Percentiles rank a stretch among this genome's conserved stretches.
Conservation (phyloP, 306 rosid genomes). For the Vigna mungo region DNA sequence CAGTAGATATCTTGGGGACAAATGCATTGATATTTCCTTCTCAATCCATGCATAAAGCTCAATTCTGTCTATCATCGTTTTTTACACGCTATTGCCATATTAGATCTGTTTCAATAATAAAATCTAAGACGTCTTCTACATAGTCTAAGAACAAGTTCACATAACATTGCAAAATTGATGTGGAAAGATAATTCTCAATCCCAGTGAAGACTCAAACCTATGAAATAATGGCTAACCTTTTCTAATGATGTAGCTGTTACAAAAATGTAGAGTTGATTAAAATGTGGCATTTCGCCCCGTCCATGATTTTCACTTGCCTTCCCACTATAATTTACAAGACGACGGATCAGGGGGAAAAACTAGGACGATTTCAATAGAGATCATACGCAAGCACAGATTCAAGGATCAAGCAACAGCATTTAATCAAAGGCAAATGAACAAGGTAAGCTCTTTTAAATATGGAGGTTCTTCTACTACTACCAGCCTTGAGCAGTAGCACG, state of each 20-base stretch:
- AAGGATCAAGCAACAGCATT: conserved; percentile 33
- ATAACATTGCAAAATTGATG: background rate
- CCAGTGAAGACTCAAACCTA: background rate
- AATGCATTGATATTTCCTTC: too few relatives aligned
- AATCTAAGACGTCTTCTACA: too few relatives aligned
- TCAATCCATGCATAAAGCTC: too few relatives aligned
- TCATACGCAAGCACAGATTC: background rate
- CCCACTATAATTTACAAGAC: background rate
- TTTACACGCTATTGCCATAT: too few relatives aligned
- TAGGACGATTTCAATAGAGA: background rate
- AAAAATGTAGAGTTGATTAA: background rate
- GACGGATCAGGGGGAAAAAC: background rate
- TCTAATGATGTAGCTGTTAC: background rate
- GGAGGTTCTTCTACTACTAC: conserved; percentile 35
- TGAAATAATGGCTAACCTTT: background rate
- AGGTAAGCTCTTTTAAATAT: conserved; percentile 13
- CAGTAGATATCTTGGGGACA: too few relatives aligned
- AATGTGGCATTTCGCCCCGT: background rate
- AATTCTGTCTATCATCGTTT: too few relatives aligned
- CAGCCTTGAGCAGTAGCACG: conserved; percentile 54
- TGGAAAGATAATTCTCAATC: background rate
- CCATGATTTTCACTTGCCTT: background rate
- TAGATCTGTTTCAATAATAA: too few relatives aligned
- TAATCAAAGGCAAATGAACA: conserved; percentile 7
- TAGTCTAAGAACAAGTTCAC: background rate